Evolutionary conservation across 2,329 filamentous ascomycete species (phyloP), one percentile per base, ranked within the genome.

Genomic region (Hypoxylon sp.): DNA sequence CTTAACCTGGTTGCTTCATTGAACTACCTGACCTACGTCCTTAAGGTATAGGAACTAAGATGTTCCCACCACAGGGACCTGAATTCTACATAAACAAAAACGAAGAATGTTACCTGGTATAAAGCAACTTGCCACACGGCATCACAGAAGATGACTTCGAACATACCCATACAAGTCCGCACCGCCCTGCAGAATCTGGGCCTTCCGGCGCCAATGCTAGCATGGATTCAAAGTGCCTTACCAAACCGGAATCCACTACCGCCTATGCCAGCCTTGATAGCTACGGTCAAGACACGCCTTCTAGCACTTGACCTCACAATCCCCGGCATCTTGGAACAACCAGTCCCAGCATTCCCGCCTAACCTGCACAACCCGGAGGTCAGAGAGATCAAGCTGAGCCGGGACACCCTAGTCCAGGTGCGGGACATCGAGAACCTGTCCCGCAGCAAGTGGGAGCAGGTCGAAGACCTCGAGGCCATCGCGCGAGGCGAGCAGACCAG

Each of bases 381-480:
- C 8, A 82, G 85, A 66, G 87, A 92, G 61, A 77, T 80, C 3
- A 79, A 78, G 0, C 79, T 98, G 0, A 64, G 79, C 0, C 83
- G 82, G 1, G 86, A 92, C 30, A 82, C 94, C 0, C 82, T 90
- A 2, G 89, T 95, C 1, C 95, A 98, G 76, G 86, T 98, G 0
- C 80, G 97, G 1, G 93, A 96, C 71, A 83, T 98, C 6, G 90
- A 97, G 73, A 94, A 98, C 73, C 84, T 98, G 19, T 85, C 89
- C 1, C 84, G 86, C 54, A 93, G 90, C 70, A 85, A 91, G 53
- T 97, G 94, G 92, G 90, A 92, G 67, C 93, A 97, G 76, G 85
- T 97, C 30, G 93, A 97, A 76, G 88, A 89, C 32, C 87, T 95
- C 6, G 91, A 94, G 76, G 85, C 88, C 44, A 81, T 88, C 46